phyloP scores from a whole-genome alignment of 2,329 filamentous ascomycete genomes.

The Blumeria hordei region DNA sequence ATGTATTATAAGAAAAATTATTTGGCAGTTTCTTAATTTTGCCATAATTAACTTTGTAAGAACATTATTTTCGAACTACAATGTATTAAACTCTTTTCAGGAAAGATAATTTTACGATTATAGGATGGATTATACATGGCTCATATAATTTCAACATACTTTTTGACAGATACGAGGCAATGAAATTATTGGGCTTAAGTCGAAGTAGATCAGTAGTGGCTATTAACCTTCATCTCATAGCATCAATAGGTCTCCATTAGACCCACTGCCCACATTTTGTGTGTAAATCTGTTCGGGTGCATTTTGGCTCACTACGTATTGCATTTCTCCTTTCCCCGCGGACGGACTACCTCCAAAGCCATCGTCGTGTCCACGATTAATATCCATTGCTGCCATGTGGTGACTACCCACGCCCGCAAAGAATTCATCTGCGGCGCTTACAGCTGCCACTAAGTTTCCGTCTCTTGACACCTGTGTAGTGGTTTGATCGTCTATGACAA shows the following conservation, averaged over 20 bases:
- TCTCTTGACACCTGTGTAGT: slow-evolving; percentile 12
- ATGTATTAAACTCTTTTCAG: too few relatives aligned
- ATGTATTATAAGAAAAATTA: too few relatives aligned
- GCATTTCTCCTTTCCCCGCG: slow-evolving; percentile 25
- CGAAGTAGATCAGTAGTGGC: too few relatives aligned
- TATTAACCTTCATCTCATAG: slow-evolving; percentile 18
- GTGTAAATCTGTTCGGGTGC: slow-evolving; percentile 54
- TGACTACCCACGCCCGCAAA: slow-evolving; percentile 56
- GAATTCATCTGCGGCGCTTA: slow-evolving; percentile 72
- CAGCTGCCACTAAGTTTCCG: slow-evolving; percentile 40
- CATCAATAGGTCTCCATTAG: slow-evolving; percentile 48
- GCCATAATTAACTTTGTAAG: too few relatives aligned
- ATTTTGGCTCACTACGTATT: slow-evolving; percentile 61
- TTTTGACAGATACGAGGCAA: too few relatives aligned
- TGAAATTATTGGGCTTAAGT: too few relatives aligned
- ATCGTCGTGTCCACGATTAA: slow-evolving; percentile 32
- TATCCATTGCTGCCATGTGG: slow-evolving; percentile 48
- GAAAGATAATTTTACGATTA: too few relatives aligned
- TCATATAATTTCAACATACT: too few relatives aligned
- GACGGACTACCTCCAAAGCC: slow-evolving; percentile 30
- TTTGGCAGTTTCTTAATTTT: too few relatives aligned
- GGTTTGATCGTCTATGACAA: slow-evolving; percentile 21
- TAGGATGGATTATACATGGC: too few relatives aligned
- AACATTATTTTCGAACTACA: too few relatives aligned
- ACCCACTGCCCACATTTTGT: slow-evolving; percentile 35